Base-by-base conservation (phyloP, 495 filamentous ascomycete species). In the Neurospora tetrasperma region DNA sequence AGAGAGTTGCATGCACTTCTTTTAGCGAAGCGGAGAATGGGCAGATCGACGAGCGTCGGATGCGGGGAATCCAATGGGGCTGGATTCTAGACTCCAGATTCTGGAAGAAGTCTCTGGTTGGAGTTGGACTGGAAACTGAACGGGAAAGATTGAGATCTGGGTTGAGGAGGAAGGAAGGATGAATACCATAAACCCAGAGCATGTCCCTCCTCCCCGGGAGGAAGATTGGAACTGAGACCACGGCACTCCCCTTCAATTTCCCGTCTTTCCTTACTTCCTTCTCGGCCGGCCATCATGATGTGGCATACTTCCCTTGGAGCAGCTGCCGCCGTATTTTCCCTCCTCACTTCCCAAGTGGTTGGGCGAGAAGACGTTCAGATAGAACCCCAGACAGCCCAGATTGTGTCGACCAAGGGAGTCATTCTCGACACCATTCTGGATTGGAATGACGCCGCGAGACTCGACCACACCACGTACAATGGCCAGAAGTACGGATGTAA, bases 401-500 rank as follows among this genome's bases (percentile, higher is more conserved):
- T 35, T 7, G 54, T 18, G 0, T 62, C 54, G 23, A 62, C 27
- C 14, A 62, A 62, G 27, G 54, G 54, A 62, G 27, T 62, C 27
- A 62, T 62, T 12, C 54, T 62, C 81, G 82, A 70, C 79, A 44
- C 62, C 77, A 75, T 69, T 27, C 38, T 74, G 40, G 71, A 74
- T 44, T 77, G 69, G 74, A 41, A 20, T 9, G 73, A 77, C 2
- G 73, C 69, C 23, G 71, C 68, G 20, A 11, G 38, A 5, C 75
- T 76, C 12, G 20, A 69, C 9, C 41, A 66, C 1, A 39, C 70
- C 7, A 62, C 41, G 1, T 27, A 40, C 71, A 76, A 80, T 5
- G 77, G 77, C 66, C 72, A 71, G 41, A 62, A 74, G 9, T 81
- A 79, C 71, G 75, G 71, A 40, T 83, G 80, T 72, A 83, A 82